phyloP scores from a whole-genome alignment of 2,329 filamentous ascomycete species.

The Cordyceps fumosorosea region DNA sequence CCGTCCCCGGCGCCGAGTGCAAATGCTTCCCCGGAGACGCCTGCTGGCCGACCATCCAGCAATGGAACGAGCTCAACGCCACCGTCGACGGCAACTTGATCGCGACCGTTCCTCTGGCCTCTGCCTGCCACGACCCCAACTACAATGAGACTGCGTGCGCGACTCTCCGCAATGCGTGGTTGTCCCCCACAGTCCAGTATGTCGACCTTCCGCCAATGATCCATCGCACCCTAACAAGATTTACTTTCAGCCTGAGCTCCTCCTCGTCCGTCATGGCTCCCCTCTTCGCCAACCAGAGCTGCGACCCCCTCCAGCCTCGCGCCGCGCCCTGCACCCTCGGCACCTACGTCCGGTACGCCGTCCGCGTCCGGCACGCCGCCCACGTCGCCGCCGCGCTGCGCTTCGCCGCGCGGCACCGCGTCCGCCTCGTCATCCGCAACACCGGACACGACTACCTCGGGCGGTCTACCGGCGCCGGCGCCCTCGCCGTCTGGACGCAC shows the following conservation, averaged over 20 bases:
- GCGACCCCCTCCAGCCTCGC: slow-evolving; percentile 25
- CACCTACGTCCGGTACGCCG: slow-evolving; percentile 32
- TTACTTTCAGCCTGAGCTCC: not conserved
- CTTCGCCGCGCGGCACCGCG: slow-evolving; percentile 34
- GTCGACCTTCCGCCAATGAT: slow-evolving; percentile 2
- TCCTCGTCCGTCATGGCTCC: slow-evolving; percentile 26
- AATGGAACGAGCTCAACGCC: not conserved
- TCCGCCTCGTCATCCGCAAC: slow-evolving; percentile 41
- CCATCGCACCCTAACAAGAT: not conserved
- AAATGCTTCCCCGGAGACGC: slow-evolving; percentile 13
- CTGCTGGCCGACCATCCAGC: not conserved
- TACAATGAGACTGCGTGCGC: slow-evolving; percentile 38
- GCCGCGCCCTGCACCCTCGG: slow-evolving; percentile 33
- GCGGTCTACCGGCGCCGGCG: slow-evolving; percentile 45
- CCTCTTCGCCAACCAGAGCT: slow-evolving; percentile 27
- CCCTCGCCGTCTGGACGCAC: slow-evolving; percentile 41
- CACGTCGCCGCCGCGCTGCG: slow-evolving; percentile 21
- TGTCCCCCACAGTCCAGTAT: slow-evolving; percentile 25
- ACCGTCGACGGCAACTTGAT: slow-evolving; percentile 35
- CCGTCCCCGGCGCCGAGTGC: not conserved
- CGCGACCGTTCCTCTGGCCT: slow-evolving; percentile 42
- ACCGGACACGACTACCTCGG: slow-evolving; percentile 47
- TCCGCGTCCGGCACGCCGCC: slow-evolving; percentile 24
- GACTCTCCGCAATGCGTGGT: slow-evolving; percentile 26
- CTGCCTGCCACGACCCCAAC: slow-evolving; percentile 39